phyloP scores from a whole-genome alignment of 2,329 filamentous ascomycete species.

The Cryphonectria naterciae region DNA sequence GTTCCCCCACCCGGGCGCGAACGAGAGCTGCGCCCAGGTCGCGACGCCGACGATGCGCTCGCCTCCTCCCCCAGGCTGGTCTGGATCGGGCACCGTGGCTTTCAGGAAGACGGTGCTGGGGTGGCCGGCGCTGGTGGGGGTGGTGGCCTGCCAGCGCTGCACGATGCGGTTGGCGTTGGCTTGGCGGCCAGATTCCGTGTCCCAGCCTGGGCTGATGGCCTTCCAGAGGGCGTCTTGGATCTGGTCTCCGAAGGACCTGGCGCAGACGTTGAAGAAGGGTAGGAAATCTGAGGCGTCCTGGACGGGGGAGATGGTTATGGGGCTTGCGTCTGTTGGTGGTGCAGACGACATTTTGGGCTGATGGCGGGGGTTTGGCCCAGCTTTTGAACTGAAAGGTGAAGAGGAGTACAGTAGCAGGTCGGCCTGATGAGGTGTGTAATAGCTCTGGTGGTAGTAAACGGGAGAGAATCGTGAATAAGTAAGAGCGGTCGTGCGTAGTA shows the following conservation, averaged over 20 bases:
- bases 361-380: neutral
- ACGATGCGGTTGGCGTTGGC: slow-evolving; percentile 43
- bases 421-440: neutral
- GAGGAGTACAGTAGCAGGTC: neutral
- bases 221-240: slow-evolving; percentile 55
- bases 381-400: neutral
- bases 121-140: slow-evolving; percentile 47
- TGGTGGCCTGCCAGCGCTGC: slow-evolving; percentile 46
- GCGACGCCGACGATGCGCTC: slow-evolving; percentile 54
- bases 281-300: neutral
- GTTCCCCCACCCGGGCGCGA: slow-evolving; percentile 53
- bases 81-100: slow-evolving; percentile 48
- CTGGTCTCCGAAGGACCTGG: slow-evolving; percentile 55
- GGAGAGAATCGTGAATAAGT: neutral
- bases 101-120: slow-evolving; percentile 58
- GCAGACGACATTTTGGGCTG: neutral
- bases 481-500: neutral
- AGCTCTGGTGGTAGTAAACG: neutral
- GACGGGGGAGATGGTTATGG: neutral
- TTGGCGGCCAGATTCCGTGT: slow-evolving; percentile 49
- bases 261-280: slow-evolving; percentile 28
- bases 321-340: neutral
- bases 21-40: slow-evolving; percentile 58
- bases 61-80: neutral
- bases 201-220: slow-evolving; percentile 58